These are phyloP conservation scores for Ilyonectria mors-panacis DNA, from an alignment of 2,329 filamentous ascomycete genomes.

Conservation along the genomic window DNA sequence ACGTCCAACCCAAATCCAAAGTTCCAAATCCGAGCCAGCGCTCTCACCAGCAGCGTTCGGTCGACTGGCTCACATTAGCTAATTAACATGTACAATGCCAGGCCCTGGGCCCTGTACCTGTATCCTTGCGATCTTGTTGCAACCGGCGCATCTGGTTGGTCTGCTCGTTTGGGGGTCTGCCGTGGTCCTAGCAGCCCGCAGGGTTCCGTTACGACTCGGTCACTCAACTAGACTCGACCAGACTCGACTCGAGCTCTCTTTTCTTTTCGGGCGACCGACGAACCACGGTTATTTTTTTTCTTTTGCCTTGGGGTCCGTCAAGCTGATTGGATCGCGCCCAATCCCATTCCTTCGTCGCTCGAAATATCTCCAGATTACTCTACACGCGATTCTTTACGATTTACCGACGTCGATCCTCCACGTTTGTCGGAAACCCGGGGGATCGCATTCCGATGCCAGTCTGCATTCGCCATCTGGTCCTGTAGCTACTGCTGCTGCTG, in stretches of 20 bases:
- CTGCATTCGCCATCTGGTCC: neutral
- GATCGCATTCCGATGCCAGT: neutral
- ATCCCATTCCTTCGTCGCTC: neutral
- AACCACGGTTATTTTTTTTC: neutral
- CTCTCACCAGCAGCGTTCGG: neutral
- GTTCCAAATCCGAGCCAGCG: neutral
- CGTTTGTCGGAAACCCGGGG: constrained; percentile 8
- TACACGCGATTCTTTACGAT: neutral
- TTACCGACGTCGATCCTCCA: constrained; percentile 24
- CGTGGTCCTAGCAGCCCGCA: neutral
- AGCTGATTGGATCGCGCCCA: neutral
- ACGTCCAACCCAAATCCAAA: neutral
- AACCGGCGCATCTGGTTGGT: neutral
- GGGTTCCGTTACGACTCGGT: neutral
- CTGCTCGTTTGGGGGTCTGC: neutral
- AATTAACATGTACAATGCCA: neutral
- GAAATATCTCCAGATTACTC: neutral
- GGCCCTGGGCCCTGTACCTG: neutral
- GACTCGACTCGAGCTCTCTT: neutral
- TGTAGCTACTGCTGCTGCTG: neutral
- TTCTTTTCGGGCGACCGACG: neutral
- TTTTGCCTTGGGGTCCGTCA: neutral
- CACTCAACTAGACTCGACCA: neutral
- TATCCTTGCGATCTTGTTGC: neutral
- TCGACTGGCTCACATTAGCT: neutral